Evolutionary conservation across 441 rosid species (phyloP), one percentile per base, ranked within the genome.

Genomic region (Cnidoscolus chayamansa): DNA sequence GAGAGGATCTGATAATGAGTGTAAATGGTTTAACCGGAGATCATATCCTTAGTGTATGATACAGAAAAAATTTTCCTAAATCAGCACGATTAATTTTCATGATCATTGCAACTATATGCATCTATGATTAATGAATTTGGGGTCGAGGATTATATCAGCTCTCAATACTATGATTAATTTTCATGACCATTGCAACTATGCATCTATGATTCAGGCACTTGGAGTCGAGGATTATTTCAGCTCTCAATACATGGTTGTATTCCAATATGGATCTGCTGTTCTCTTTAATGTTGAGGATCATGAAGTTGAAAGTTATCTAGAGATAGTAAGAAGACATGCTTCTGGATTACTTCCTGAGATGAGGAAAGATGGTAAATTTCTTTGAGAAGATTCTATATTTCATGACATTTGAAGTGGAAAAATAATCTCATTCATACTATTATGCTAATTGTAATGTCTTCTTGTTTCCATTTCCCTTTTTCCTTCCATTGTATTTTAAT

Each of bases 181-280:
- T 35, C 20, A n/a, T 25, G 58, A 11, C 17, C 57, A 45, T 61
- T 20, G 35, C 63, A 56, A 51, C 10, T 17, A 6, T 17, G n/a
- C 71, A 59, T 5, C 51, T 57, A 62, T 60, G 50, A 62, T 72
- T 68, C 76, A 94, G 97, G 81, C 74, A 48, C 72, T 83, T 71
- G 89, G 88, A 49, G 80, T 83, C 69, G 79, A 69, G 54, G 85
- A 82, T 70, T 76, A 80, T 78, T 81, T 72, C 75, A 71, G 72
- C 77, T 86, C 79, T 73, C 81, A 82, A 2, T 92, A 88, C 82
- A 84, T 94, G 94, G 88, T 92, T 55, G 91, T 92, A 15, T 94
- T 84, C 82, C 98, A 92, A 59, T 94, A 92, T 76, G 97, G 97
- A 65, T 94, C 97, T 77, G 95, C 89, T 62, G 93, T 94, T 82